Conservation (phyloP, 495 filamentous ascomycete genomes). For the Neurospora hispaniola region DNA sequence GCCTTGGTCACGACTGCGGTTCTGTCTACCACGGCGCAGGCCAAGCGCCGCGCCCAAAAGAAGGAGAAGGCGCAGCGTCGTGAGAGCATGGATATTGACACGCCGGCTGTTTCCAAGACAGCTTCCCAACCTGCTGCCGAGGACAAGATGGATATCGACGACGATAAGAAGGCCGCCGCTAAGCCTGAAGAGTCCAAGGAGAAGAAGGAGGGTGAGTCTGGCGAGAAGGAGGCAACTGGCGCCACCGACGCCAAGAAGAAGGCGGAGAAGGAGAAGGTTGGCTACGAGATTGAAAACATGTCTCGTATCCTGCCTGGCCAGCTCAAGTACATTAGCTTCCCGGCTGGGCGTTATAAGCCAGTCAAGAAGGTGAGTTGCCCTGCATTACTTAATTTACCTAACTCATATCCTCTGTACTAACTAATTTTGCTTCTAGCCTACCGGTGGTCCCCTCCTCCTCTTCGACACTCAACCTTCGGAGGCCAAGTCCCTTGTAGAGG, state of each 20-base stretch:
- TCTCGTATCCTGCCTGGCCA: conserved; percentile 86
- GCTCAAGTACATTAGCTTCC: conserved; percentile 90
- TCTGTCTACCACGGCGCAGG: conserved; percentile 91
- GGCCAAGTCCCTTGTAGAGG: conserved; percentile 66
- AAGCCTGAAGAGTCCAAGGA: conserved; percentile 52
- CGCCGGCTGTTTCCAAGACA: conserved; percentile 66
- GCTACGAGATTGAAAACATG: conserved; percentile 96
- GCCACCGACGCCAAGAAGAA: conserved; percentile 59
- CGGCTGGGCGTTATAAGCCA: conserved; percentile 76
- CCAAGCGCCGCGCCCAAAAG: conserved; percentile 82
- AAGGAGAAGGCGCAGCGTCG: conserved; percentile 58
- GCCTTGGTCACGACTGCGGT: conserved; percentile 94
- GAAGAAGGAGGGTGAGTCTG: conserved; percentile 23
- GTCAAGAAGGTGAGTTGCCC: conserved; percentile 73
- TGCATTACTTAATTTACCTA: conserved; percentile 3
- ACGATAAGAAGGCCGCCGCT: conserved; percentile 46
- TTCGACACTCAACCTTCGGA: conserved; percentile 76
- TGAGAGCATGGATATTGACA: conserved; percentile 85
- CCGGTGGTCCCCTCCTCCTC: conserved; percentile 84
- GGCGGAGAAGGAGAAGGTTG: conserved; percentile 90
- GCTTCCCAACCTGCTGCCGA: conserved; percentile 41
- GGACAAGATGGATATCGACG: conserved; percentile 88
- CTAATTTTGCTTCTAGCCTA: conserved; percentile 57
- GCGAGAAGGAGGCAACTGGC: conserved; percentile 47
- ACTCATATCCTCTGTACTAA: conserved; percentile 23